Evolutionary conservation across 2,329 filamentous ascomycete species (phyloP).

Genomic region (Kalaharituber pfeilii): DNA sequence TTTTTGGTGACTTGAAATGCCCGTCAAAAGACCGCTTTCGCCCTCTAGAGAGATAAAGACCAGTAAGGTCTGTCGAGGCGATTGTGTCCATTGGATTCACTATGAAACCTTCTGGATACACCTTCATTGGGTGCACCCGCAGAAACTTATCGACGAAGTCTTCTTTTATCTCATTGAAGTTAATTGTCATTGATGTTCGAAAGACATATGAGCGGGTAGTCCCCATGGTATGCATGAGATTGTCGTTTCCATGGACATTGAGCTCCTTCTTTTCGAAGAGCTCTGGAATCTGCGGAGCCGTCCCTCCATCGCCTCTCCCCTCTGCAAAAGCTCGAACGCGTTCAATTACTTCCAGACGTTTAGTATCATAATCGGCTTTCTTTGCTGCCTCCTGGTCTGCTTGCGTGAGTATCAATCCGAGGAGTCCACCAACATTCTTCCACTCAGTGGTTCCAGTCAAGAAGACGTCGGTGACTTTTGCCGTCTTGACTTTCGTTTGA

Average conservation of each 20-base stretch:
- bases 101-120: conserved; percentile 20
- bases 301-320: conserved; percentile 13
- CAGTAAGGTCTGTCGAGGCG: not conserved
- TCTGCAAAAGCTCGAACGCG: conserved; percentile 20
- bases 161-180: conserved; percentile 44
- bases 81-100: conserved; percentile 5
- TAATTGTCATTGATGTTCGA: conserved; percentile 61
- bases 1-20: conserved; percentile 5
- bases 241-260: conserved; percentile 62
- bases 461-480: conserved; percentile 60
- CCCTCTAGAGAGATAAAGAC: not conserved
- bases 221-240: conserved; percentile 65
- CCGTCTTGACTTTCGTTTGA: conserved; percentile 47
- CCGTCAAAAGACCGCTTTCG: conserved; percentile 10
- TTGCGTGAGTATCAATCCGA: conserved; percentile 71
- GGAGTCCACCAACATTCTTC: conserved; percentile 59
- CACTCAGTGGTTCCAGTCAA: conserved; percentile 62
- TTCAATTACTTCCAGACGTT: conserved; percentile 22
- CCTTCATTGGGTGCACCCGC: conserved; percentile 17
- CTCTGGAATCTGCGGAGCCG: conserved; percentile 5
- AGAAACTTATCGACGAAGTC: conserved; percentile 20
- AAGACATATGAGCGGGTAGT: conserved; percentile 73
- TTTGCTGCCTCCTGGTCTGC: conserved; percentile 45
- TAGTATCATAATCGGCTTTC: conserved; percentile 27
- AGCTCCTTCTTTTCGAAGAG: conserved; percentile 27